Evolutionary conservation across 305 asterid genomes (phyloP).

Genomic region (Fraxinus floribunda): DNA sequence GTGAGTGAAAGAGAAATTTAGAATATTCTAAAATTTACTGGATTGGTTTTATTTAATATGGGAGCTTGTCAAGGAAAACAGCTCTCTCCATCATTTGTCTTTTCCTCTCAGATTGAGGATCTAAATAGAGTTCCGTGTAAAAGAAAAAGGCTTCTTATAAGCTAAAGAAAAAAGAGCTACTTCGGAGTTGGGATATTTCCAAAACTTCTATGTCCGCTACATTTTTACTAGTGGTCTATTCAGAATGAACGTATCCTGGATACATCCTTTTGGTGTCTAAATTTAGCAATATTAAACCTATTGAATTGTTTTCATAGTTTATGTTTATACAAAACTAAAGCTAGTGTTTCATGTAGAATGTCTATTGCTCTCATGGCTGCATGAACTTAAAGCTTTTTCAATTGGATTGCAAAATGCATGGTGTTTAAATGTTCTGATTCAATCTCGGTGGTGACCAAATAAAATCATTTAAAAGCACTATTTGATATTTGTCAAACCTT

Average conservation of each 20-base stretch:
- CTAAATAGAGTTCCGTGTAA: background rate
- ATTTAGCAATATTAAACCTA: background rate
- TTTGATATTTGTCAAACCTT: background rate
- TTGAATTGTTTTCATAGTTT: background rate
- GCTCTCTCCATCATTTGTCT: background rate
- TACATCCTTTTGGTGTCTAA: background rate
- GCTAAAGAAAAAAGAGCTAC: background rate
- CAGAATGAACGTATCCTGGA: background rate
- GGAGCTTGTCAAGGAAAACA: background rate
- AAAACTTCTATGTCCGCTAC: background rate
- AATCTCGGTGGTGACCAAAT: background rate
- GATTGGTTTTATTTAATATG: background rate
- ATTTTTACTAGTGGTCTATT: background rate
- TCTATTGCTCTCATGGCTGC: background rate
- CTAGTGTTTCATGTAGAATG: background rate
- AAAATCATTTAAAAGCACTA: background rate
- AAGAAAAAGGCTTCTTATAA: background rate
- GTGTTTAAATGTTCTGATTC: background rate
- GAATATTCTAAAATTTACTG: background rate
- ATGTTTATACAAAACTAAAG: background rate
- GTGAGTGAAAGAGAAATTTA: background rate
- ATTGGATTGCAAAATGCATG: background rate
- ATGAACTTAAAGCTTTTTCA: background rate
- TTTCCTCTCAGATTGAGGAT: background rate
- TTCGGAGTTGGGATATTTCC: background rate